Evolutionary conservation across 768 basidiomycete species (phyloP).

Genomic region (Pluteus cervinus): DNA sequence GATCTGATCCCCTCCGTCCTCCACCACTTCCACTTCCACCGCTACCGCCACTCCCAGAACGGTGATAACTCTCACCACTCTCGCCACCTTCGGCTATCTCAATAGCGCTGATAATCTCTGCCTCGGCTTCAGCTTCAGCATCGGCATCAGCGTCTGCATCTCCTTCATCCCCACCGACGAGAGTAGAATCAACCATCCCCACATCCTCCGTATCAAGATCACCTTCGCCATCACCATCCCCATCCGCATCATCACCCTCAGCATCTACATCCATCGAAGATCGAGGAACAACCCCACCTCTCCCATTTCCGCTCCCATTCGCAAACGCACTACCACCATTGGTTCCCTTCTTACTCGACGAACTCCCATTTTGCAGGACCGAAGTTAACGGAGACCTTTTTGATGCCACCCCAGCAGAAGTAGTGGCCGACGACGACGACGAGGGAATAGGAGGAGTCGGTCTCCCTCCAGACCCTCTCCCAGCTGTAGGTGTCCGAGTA

Average conservation of each 20-base stretch:
- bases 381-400: slow-evolving; percentile 15
- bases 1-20: not conserved
- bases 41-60: slow-evolving; percentile 1
- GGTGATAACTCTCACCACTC: slow-evolving; percentile 9
- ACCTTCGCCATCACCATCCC: slow-evolving; percentile 10
- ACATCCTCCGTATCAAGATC: slow-evolving; percentile 22
- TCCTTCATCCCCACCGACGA: slow-evolving; percentile 16
- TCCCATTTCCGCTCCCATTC: slow-evolving; percentile 12
- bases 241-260: slow-evolving; percentile 16
- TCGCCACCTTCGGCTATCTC: slow-evolving; percentile 15
- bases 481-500: not conserved
- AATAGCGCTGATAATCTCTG: slow-evolving; percentile 14
- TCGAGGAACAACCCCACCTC: slow-evolving; percentile 2
- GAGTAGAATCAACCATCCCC: slow-evolving; percentile 8
- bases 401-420: slow-evolving; percentile 1
- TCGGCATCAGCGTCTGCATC: slow-evolving; percentile 28
- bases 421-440: not conserved
- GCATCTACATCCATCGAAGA: slow-evolving; percentile 15
- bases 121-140: slow-evolving; percentile 28
- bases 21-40: not conserved
- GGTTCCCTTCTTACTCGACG: slow-evolving; percentile 9
- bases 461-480: slow-evolving; percentile 5
- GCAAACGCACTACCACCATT: slow-evolving; percentile 12
- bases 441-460: slow-evolving; percentile 7
- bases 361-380: slow-evolving; percentile 4